These are phyloP conservation scores for Colletotrichum sojae DNA, from an alignment of 2,329 filamentous ascomycete genomes.

Conservation along the genomic window DNA sequence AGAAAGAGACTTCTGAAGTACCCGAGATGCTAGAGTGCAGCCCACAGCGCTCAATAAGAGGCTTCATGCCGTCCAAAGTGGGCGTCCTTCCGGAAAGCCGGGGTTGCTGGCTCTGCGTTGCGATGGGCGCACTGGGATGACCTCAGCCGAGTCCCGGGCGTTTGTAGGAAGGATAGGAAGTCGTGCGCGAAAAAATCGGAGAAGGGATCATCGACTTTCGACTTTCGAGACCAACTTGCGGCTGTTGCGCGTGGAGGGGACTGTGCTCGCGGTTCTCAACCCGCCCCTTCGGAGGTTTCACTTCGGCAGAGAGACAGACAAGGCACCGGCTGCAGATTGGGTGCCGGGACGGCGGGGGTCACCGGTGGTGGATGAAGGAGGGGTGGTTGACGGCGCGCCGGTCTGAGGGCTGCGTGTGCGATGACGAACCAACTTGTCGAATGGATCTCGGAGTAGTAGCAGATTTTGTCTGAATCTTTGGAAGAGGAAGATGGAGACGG, in stretches of 20 bases:
- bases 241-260: conserved; percentile 1
- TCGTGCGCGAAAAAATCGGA: not conserved
- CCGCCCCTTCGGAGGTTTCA: conserved; percentile 39
- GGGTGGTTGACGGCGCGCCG: conserved; percentile 5
- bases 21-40: not conserved
- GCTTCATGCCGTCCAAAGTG: conserved; percentile 26
- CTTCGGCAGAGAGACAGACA: conserved; percentile 32
- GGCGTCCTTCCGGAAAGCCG: conserved; percentile 2
- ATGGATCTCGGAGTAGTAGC: conserved; percentile 9
- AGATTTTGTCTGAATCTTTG: conserved; percentile 22
- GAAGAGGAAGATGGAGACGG: not conserved
- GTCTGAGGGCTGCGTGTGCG: conserved; percentile 20
- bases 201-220: not conserved
- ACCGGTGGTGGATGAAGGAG: conserved; percentile 16
- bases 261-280: conserved; percentile 12
- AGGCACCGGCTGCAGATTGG: conserved; percentile 35
- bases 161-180: not conserved
- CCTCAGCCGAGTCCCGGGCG: conserved; percentile 1
- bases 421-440: conserved; percentile 27
- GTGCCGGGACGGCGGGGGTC: conserved; percentile 35
- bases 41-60: conserved; percentile 24
- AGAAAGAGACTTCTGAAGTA: conserved; percentile 7
- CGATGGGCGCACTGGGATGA: conserved; percentile 19
- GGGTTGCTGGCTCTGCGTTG: conserved; percentile 9
- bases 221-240: conserved; percentile 6